Evolutionary conservation across 2,329 filamentous ascomycete genomes (phyloP), one percentile per base, ranked within the genome.

Genomic region (Claviceps fusiformis): DNA sequence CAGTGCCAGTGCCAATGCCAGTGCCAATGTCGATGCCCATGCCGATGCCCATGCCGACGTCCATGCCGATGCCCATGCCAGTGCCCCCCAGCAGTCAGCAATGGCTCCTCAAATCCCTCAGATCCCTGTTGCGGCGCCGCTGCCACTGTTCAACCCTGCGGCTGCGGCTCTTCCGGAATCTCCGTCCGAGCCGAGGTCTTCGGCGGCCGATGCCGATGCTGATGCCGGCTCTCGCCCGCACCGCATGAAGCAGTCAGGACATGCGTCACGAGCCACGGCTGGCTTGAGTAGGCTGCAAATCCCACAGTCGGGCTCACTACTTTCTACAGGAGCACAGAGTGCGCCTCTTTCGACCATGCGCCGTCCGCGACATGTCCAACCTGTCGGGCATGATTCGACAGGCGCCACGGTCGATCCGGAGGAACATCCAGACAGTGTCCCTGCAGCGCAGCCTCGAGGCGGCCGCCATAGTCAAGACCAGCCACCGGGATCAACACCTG

Each of bases 391-490:
- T 33, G 55, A 53, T 33, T 3, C 45, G 15, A 35, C 31, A 11
- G 50, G 8, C 15, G 48, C 27, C 6, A 33, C 33, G 8, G 49
- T 35, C 6, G 47, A 37, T n/a, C 19, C 44, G 2, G 54, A 56
- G 33, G 52, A 56, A 17, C 49, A 44, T 2, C 53, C 48, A 19
- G 56, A 52, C 46, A 64, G 68, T 58, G 63, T 68, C 53, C 67
- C 68, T 67, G 64, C 67, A 47, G 56, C 65, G 56, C 65, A 68
- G 47, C 65, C 64, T 51, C 63, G 59, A 54, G 59, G 61, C 55
- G n/a, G n/a, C n/a, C 58, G 57, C 10, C 50, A n/a, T 35, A 39
- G 52, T 19, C 53, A 35, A n/a, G 41, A 52, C n/a, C 31, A 24
- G 39, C 4, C 33, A 57, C 17, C 50, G 19, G 37, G 31, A 11